A percentile compares a stretch with the other conserved stretches of the same genome.
Conservation (phyloP, 352 stramenopile species). For the Phytophthora vignae region DNA sequence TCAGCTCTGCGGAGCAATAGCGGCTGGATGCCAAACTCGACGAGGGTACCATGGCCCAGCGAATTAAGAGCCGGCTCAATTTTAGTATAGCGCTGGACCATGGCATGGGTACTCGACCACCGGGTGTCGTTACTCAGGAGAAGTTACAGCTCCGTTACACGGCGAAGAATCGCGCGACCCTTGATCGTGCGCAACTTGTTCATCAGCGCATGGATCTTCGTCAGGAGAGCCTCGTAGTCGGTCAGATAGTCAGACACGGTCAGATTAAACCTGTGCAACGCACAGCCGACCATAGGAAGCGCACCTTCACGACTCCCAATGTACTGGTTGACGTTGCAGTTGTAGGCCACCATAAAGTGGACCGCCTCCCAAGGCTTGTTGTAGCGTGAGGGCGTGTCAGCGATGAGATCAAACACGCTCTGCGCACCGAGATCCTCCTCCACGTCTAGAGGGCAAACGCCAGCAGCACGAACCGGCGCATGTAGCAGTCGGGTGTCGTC, state of each 20-base stretch:
- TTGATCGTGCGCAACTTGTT: conserved; percentile 9
- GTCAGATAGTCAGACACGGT: conserved; percentile 18
- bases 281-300: conserved; percentile 16
- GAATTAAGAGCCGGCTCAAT: conserved; percentile 9
- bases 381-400: conserved; percentile 22
- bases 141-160: conserved; percentile 3
- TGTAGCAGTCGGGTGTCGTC: conserved; percentile 29
- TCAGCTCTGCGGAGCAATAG: conserved; percentile 13
- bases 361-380: conserved; percentile 26
- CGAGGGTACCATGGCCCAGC: conserved; percentile 18
- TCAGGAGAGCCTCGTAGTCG: conserved; percentile 14
- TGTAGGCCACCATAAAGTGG: conserved; percentile 25
- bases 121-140: conserved; percentile 20
- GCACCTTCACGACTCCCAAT: conserved; percentile 19
- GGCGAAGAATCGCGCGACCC: conserved; percentile 1
- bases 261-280: conserved; percentile 20
- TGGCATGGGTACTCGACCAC: conserved; percentile 24
- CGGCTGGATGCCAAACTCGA: conserved; percentile 18
- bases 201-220: conserved; percentile 17
- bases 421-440: conserved; percentile 21
- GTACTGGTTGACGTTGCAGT: conserved; percentile 37
- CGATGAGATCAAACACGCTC: conserved; percentile 27
- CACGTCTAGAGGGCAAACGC: conserved; percentile 17
- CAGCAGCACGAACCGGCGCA: conserved; percentile 20
- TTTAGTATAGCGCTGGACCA: conserved; percentile 10